These are phyloP conservation scores for Coemansia aciculifera DNA, from an alignment of 192 early-diverging fungal species.

Conservation along the genomic window DNA sequence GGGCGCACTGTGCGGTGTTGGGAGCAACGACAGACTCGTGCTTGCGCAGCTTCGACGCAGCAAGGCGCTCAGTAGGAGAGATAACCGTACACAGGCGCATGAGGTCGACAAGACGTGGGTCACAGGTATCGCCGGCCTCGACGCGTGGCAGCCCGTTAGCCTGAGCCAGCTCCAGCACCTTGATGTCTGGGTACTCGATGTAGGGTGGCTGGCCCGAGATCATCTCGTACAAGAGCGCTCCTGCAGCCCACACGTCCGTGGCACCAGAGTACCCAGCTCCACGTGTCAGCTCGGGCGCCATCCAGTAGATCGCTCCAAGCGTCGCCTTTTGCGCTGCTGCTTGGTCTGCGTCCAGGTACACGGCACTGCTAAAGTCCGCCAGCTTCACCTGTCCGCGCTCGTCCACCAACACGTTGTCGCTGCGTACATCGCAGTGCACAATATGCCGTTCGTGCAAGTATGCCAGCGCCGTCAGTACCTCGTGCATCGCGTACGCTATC, in stretches of 20 bases:
- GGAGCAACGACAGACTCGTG: slow-evolving; percentile 34
- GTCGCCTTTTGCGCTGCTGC: slow-evolving; percentile 37
- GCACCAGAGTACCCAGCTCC: slow-evolving; percentile 47
- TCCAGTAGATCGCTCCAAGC: slow-evolving; percentile 57
- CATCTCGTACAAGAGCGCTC: slow-evolving; percentile 55
- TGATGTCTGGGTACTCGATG: slow-evolving; percentile 55
- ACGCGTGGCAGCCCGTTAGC: slow-evolving; percentile 48
- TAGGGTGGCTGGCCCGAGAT: slow-evolving; percentile 57
- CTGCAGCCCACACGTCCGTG: slow-evolving; percentile 55
- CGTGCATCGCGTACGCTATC: slow-evolving; percentile 49
- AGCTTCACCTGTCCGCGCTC: slow-evolving; percentile 68
- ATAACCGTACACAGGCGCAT: slow-evolving; percentile 39
- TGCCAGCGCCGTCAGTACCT: slow-evolving; percentile 53
- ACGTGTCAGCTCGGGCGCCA: slow-evolving; percentile 56
- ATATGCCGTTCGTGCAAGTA: slow-evolving; percentile 54
- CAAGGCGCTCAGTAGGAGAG: slow-evolving; percentile 26
- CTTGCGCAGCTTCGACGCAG: slow-evolving; percentile 48
- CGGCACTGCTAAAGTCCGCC: slow-evolving; percentile 57
- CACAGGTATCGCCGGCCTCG: slow-evolving; percentile 24
- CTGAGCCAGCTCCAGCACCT: slow-evolving; percentile 53
- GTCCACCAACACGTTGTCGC: slow-evolving; percentile 58
- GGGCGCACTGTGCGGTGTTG: slow-evolving; percentile 35
- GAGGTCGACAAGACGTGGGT: slow-evolving; percentile 32
- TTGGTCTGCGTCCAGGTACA: slow-evolving; percentile 44
- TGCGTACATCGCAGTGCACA: slow-evolving; percentile 57